Evolutionary conservation across 805 yeast genomes (phyloP).

Genomic region (Kazachstania kunashirensis): DNA sequence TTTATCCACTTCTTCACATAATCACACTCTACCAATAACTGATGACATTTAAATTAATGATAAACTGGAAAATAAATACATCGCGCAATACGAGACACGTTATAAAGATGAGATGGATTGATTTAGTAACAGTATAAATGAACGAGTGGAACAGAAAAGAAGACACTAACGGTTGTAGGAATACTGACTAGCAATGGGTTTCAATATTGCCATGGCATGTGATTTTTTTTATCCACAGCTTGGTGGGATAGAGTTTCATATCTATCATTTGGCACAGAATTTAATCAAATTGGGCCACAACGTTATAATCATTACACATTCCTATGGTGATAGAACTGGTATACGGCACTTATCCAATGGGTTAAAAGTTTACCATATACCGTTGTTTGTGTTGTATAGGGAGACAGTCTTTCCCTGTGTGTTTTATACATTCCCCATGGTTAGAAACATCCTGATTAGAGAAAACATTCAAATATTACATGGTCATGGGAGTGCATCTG

Average conservation of each 20-base stretch:
- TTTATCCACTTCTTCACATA: no score
- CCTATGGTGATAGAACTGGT: constrained; percentile 75
- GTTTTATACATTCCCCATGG: constrained; percentile 74
- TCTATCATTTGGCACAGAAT: constrained; percentile 80
- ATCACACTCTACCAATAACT: no score
- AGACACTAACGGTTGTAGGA: no score
- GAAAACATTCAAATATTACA: constrained; percentile 85
- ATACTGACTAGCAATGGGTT: constrained; percentile 2
- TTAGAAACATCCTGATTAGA: constrained; percentile 75
- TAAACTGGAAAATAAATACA: no score
- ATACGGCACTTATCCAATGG: constrained; percentile 81
- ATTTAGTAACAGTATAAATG: no score
- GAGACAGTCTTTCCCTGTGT: constrained; percentile 84
- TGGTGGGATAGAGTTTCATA: constrained; percentile 95
- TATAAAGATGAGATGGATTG: no score
- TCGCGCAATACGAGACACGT: no score
- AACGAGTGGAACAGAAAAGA: no score
- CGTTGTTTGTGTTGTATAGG: constrained; percentile 69
- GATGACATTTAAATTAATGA: no score
- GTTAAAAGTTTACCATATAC: constrained; percentile 83
- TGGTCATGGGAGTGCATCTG: constrained; percentile 87
- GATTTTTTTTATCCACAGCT: constrained; percentile 98
- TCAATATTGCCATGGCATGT: constrained; percentile 69
- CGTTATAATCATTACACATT: constrained; percentile 81
- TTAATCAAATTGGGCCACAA: constrained; percentile 74